These are phyloP conservation scores for Venturia carpophila DNA, from an alignment of 2,329 filamentous ascomycete genomes.

Conservation along the genomic window DNA sequence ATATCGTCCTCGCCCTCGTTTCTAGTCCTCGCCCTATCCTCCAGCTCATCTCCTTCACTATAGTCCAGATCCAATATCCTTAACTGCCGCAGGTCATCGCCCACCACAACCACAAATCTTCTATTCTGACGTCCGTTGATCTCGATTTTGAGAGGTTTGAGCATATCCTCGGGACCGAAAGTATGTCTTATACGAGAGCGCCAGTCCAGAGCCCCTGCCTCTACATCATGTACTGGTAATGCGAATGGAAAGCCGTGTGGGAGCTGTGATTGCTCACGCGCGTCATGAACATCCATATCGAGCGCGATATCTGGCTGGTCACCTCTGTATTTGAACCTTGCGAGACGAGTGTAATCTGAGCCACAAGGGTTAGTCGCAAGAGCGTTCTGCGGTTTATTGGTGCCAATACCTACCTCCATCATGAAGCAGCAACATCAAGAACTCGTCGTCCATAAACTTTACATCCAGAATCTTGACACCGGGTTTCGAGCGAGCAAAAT, in stretches of 20 bases:
- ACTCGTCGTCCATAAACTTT: constrained; percentile 58
- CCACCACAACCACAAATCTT: constrained; percentile 47
- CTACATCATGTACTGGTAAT: background rate
- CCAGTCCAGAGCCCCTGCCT: background rate
- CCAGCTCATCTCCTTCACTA: constrained; percentile 22
- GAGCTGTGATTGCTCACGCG: constrained; percentile 7
- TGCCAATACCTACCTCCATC: constrained; percentile 25
- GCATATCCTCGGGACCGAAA: constrained; percentile 38
- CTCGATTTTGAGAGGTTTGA: constrained; percentile 43
- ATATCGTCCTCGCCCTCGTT: background rate
- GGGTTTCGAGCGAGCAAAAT: constrained; percentile 25
- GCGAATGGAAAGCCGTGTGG: background rate
- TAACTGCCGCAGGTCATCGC: constrained; percentile 46
- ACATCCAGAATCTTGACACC: constrained; percentile 49
- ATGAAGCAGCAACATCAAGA: constrained; percentile 52
- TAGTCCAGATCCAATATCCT: constrained; percentile 49
- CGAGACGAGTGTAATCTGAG: constrained; percentile 31
- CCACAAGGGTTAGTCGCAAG: background rate
- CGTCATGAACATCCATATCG: background rate
- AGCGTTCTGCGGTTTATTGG: constrained; percentile 19
- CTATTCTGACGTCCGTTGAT: constrained; percentile 50
- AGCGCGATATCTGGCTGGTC: background rate
- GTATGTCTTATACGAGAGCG: constrained; percentile 19
- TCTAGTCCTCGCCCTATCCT: constrained; percentile 23
- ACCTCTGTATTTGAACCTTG: constrained; percentile 23